Percentiles rank a stretch among this genome's conserved stretches.
These are phyloP conservation scores for Suillus fuscotomentosus DNA, from an alignment of 768 basidiomycete species.

Conservation along the genomic window DNA sequence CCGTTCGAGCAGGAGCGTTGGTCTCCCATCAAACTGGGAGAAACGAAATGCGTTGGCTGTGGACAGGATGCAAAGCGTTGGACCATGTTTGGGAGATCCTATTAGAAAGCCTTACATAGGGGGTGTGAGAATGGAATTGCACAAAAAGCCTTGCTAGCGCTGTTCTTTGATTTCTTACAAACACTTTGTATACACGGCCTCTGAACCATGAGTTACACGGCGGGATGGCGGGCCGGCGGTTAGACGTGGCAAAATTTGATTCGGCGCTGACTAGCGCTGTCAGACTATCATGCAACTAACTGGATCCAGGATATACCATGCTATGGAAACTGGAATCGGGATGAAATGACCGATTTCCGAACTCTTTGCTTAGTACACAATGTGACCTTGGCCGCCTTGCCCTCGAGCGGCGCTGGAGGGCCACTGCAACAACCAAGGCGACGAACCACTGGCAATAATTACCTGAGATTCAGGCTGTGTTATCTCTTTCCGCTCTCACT, in stretches of 20 bases:
- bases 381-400: not conserved
- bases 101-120: conserved; percentile 38
- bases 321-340: not conserved
- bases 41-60: conserved; percentile 90
- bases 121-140: not conserved
- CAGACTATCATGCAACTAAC: too few species aligned
- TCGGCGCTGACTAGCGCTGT: too few species aligned
- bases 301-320: too few species aligned
- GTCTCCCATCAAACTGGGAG: conserved; percentile 74
- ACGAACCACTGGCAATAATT: not conserved
- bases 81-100: conserved; percentile 95
- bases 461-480: not conserved
- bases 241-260: not conserved
- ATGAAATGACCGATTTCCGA: too few species aligned
- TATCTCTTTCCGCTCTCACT: not conserved
- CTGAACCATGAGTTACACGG: too few species aligned
- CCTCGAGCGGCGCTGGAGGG: not conserved
- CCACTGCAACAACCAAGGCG: not conserved
- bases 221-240: not conserved
- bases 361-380: too few species aligned
- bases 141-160: not conserved
- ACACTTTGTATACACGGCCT: not conserved
- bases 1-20: conserved; percentile 91
- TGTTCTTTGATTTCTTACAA: not conserved
- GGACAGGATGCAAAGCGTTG: conserved; percentile 88